Evolutionary conservation across 176 grass and related monocot genomes (phyloP), one percentile per base, ranked within the genome.

Genomic region (Triticum monococcum): DNA sequence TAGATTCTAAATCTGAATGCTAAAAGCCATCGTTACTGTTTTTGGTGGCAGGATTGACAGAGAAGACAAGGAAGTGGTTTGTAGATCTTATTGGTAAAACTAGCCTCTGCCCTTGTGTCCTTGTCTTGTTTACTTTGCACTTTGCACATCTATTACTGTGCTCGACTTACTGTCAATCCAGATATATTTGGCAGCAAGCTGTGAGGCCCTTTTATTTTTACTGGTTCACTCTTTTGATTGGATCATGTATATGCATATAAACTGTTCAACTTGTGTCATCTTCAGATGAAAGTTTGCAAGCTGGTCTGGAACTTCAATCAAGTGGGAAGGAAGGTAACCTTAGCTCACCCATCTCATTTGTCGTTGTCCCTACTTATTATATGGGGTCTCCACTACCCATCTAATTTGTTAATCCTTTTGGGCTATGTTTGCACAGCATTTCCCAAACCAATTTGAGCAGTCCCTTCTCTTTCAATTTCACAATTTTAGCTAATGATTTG

Each of bases 231-330:
- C 9, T 43, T 5, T 24, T 5, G 18, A 26, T 73, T 73, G 38
- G 38, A 16, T 45, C 4, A 72, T 72, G 68, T 73, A 8, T 4
- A 74, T 72, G 18, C 14, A 46, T 46, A 38, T 38, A 9, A 45
- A 43, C 70, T 45, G 38, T 26, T 45, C 5, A 73, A 45, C 37
- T 16, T 26, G n/a, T 45, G 22, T 72, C 68, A 73, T 37, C 38
- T 73, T 45, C 38, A 45, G 70, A 45, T 73, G 38, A 73, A 73
- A 45, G 70, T 25, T 73, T 45, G 43, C 70, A 73, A 73, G 70
- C 38, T 73, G 70, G 70, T 26, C 6, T 73, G 37, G 12, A 73
- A 73, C 38, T 41, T 72, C 68, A 41, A 5, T 72, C 68, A 72
- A 72, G 68, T 72, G 68, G 36, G 68, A 24, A 72, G 4, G n/a